Conservation (phyloP, 1,284 basidiomycete genomes). For the Hemileia vastatrix region DNA sequence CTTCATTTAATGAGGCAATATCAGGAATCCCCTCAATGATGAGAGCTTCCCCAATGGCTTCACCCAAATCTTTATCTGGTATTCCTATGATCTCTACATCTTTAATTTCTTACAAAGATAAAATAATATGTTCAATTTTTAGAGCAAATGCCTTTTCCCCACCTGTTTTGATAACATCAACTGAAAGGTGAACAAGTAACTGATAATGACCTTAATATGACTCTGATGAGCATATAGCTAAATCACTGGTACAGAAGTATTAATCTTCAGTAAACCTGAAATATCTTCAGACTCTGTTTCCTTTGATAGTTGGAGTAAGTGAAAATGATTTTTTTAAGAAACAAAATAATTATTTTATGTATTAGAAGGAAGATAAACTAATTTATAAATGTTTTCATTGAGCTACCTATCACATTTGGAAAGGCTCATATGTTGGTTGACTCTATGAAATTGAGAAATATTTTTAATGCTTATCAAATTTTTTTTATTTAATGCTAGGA, state of each 20-base stretch:
- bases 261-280: constrained; percentile 60
- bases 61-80: constrained; percentile 42
- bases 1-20: too few relatives aligned
- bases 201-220: constrained; percentile 31
- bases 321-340: constrained; percentile 15
- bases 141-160: constrained; percentile 45
- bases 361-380: neutral
- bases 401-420: constrained; percentile 15
- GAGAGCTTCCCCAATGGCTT: constrained; percentile 35
- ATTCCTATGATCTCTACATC: constrained; percentile 44
- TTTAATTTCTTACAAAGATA: constrained; percentile 38
- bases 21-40: too few relatives aligned
- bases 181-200: constrained; percentile 37
- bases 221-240: constrained; percentile 34
- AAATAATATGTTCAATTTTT: constrained; percentile 42
- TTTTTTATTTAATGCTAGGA: too few relatives aligned
- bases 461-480: too few relatives aligned
- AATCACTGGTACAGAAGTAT: constrained; percentile 77
- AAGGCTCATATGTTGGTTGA: constrained; percentile 15
- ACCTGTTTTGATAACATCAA: constrained; percentile 30
- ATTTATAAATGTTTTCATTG: neutral
- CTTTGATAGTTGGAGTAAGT: constrained; percentile 12
- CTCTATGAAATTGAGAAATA: too few relatives aligned
- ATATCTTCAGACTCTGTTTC: constrained; percentile 14
- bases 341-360: too few relatives aligned